Base-by-base conservation (phyloP, 345 rosid species). In the Gossypium bickii region DNA sequence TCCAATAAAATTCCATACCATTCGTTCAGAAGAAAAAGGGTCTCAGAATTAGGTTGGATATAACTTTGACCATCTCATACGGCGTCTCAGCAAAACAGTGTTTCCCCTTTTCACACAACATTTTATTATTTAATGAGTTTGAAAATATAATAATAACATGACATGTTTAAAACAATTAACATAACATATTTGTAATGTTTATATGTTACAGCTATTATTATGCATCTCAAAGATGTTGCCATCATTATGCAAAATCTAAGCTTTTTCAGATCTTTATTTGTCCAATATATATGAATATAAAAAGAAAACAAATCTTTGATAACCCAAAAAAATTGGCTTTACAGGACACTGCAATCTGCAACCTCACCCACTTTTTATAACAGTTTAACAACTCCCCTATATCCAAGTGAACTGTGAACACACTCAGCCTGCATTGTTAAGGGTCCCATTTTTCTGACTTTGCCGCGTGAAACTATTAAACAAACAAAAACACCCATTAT, bases 401-500 rank as follows among this genome's bases (percentile, higher is more conserved):
- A 15, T 65, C 45, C 18, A 74, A 13, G 67, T 15, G 47, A 24
- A 25, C 47, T 27, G 13, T 48, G 57, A 72, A 59, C 61, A 27
- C 74, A 60, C 51, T 11, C 74, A 0, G 3, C 65, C 74, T 20
- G 73, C 34, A n/a, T 24, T 9, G 5, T 3, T 0, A 22, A n/a
- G 63, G 82, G 82, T 12, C 82, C 86, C 49, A 67, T 2, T 70
- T 1, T 20, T 12, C 70, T 13, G 65, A 48, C 38, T 63, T 71
- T 70, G 63, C 47, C 72, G 83, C 68, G 81, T 80, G 76, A 73
- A 73, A 52, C 15, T 44, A 72, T 79, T 65, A 67, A 60, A 57
- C n/a, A 45, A 2, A 13, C 2, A 22, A 44, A 65, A 18, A 66
- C 44, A 12, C 20, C 20, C 12, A 61, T 24, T 24, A 41, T 52